A percentile compares a stretch with the other conserved stretches of the same genome.
phyloP scores from a whole-genome alignment of 495 filamentous ascomycete genomes.

The Aspergillus mulundensis region DNA sequence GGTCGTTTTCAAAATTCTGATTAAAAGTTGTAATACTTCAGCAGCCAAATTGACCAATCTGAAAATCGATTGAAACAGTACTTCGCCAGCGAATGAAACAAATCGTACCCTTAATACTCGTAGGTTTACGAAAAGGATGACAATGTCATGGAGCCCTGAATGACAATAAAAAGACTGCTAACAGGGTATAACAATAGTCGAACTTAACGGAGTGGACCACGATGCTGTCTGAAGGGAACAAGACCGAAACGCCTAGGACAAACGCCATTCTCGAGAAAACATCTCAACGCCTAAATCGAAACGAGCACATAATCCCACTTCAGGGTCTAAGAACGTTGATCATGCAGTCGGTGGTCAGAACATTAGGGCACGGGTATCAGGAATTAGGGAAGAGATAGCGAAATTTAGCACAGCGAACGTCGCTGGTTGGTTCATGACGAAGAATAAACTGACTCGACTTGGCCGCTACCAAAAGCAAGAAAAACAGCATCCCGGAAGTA shows the following conservation, averaged over 20 bases:
- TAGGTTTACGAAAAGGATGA: not conserved
- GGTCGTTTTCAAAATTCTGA: not conserved
- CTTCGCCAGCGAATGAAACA: not conserved
- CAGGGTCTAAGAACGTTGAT: constrained; percentile 1
- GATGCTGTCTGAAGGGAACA: not conserved
- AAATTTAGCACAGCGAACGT: not conserved
- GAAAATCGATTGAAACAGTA: no score
- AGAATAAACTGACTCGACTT: not conserved
- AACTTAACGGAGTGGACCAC: constrained; percentile 4
- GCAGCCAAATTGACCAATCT: no score
- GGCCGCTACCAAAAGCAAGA: not conserved
- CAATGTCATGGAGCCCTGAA: not conserved
- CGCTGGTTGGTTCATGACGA: not conserved
- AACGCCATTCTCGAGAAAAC: constrained; percentile 21
- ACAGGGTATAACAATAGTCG: constrained; percentile 15
- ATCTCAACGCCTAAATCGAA: constrained; percentile 9
- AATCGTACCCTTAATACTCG: not conserved
- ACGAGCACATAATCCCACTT: not conserved
- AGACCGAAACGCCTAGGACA: constrained; percentile 20
- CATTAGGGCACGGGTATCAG: constrained; percentile 7
- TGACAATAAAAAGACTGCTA: not conserved
- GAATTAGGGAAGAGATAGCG: constrained; percentile 5
- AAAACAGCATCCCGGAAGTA: not conserved
- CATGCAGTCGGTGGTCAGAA: constrained; percentile 1
- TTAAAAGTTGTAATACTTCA: not conserved